Base-by-base conservation (phyloP, 441 rosid genomes). In the Oxalis stricta region DNA sequence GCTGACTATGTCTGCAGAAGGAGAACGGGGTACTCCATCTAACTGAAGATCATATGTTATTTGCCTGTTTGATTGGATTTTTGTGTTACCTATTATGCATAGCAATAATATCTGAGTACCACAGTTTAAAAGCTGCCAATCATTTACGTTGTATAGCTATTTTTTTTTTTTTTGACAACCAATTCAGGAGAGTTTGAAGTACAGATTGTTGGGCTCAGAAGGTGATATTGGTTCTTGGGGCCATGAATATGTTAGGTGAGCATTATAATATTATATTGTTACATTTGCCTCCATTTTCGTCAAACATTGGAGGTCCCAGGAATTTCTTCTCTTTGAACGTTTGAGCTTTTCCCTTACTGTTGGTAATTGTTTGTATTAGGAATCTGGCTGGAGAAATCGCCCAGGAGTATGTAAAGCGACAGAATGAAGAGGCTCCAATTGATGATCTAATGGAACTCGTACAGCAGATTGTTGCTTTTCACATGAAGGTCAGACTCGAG, bases 211-310 rank as follows among this genome's bases (percentile, higher is more conserved):
- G 64, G 96, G 95, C 51, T 69, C 95, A n/a, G 88, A 69, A 60
- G 82, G 86, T 55, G 99, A 91, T 56, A 81, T 86, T 28, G 96
- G 96, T 59, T 84, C 88, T 0, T 91, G 96, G 96, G 99, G 99
- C 44, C 96, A 86, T 49, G 99, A 84, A 58, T 91, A 91, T 72
- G 99, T 91, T 38, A 79, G 97, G 91, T 80, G 42, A 60, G 56
- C 21, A 30, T 44, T 40, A 11, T 10, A 10, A 17, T 10, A 3
- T 33, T 15, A 37, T 48, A 19, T 39, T 17, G 21, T 39, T 33
- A 18, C 28, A 21, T 26, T 32, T 54, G 15, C 30, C 19, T 38
- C 1, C 10, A 11, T 8, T 11, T 26, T 26, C 8, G 10, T 23
- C 7, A 23, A 23, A 3, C 29, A 17, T 28, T 48, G 10, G 47